Evolutionary conservation across 192 early-diverging fungal species (phyloP).

Genomic region (Podila epicladia): DNA sequence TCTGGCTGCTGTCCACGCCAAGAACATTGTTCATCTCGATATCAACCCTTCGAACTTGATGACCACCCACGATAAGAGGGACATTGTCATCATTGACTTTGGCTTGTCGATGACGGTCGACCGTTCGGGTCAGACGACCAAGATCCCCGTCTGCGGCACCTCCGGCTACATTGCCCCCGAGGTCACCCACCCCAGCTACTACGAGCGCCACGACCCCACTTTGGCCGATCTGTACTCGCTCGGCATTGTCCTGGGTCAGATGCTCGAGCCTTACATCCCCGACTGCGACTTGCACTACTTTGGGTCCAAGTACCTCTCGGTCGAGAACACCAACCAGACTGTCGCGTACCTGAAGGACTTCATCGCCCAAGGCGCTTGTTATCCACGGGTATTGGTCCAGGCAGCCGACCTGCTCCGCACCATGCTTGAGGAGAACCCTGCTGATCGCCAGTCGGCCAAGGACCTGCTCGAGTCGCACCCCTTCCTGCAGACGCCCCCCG

Average conservation of each 20-base stretch:
- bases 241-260: constrained; percentile 80
- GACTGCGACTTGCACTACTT: constrained; percentile 72
- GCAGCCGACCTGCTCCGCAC: constrained; percentile 33
- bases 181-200: constrained; percentile 46
- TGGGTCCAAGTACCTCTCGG: constrained; percentile 66
- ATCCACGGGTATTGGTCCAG: constrained; percentile 29
- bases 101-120: constrained; percentile 67
- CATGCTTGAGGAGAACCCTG: constrained; percentile 46
- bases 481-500: constrained; percentile 12
- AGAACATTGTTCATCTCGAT: constrained; percentile 74
- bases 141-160: constrained; percentile 64
- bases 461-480: constrained; percentile 34
- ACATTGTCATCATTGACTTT: constrained; percentile 80
- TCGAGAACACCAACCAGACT: constrained; percentile 48
- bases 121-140: constrained; percentile 9
- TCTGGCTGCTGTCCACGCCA: constrained; percentile 67
- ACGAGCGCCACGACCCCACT: constrained; percentile 45
- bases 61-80: constrained; percentile 54
- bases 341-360: constrained; percentile 39
- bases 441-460: constrained; percentile 36
- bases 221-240: constrained; percentile 75
- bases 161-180: constrained; percentile 82
- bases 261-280: constrained; percentile 79
- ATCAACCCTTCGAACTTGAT: constrained; percentile 73
- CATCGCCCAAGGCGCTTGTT: constrained; percentile 32